These are phyloP conservation scores for Trypanosomatidae sp. DNA, from an alignment of 208 protist species.

Conservation along the genomic window DNA sequence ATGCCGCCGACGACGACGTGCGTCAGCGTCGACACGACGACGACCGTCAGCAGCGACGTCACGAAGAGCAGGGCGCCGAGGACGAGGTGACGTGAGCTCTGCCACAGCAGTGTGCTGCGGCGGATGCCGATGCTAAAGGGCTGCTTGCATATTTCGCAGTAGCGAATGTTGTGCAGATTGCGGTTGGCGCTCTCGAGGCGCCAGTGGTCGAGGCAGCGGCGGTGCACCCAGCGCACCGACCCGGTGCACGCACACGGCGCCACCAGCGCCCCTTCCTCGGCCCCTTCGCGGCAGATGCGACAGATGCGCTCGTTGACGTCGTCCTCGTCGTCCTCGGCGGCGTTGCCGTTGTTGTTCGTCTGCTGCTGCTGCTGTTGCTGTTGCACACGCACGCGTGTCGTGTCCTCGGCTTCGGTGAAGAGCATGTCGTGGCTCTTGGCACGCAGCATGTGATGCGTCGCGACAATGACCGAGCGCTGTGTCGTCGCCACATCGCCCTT, in stretches of 20 bases:
- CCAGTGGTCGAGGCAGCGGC: constrained; percentile 65
- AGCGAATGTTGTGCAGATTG: constrained; percentile 46
- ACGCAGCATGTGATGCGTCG: too few species aligned
- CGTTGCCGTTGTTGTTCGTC: background rate
- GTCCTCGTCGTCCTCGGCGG: constrained; percentile 10
- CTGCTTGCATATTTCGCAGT: constrained; percentile 68
- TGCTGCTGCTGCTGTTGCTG: too few species aligned
- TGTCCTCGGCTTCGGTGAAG: too few species aligned
- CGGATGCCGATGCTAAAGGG: constrained; percentile 41
- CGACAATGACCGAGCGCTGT: too few species aligned
- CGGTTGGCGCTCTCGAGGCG: constrained; percentile 54
- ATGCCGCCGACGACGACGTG: constrained; percentile 29
- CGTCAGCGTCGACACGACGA: constrained; percentile 12
- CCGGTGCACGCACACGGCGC: constrained; percentile 62
- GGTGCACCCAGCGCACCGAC: constrained; percentile 65
- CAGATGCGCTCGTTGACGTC: constrained; percentile 50
- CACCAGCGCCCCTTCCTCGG: constrained; percentile 41
- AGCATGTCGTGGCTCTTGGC: too few species aligned
- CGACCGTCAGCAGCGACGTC: constrained; percentile 11
- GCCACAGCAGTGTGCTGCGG: constrained; percentile 20
- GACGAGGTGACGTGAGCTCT: constrained; percentile 27
- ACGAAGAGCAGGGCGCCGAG: constrained; percentile 16
- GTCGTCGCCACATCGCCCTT: too few species aligned
- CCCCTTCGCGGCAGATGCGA: constrained; percentile 59
- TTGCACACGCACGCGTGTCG: too few species aligned